A percentile compares a stretch with the other conserved stretches of the same genome.
phyloP scores from a whole-genome alignment of 2,329 filamentous ascomycete genomes.

The Colletotrichum ledebouriae region DNA sequence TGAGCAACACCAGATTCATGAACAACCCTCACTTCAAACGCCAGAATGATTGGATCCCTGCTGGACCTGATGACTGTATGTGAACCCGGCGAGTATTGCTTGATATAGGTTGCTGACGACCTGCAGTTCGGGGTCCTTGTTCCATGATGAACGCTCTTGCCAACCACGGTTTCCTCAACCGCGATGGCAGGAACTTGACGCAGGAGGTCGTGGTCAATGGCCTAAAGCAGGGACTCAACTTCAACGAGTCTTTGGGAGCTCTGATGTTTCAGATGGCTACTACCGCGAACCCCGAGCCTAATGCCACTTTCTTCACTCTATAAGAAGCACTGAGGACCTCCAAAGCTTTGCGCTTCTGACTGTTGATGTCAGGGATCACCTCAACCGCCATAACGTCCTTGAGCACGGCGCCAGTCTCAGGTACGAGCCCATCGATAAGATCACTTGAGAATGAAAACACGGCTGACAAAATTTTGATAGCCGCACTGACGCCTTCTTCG shows the following conservation, averaged over 20 bases:
- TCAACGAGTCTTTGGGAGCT: constrained; percentile 54
- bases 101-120: background rate
- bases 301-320: too few relatives aligned
- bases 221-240: constrained; percentile 57
- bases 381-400: constrained; percentile 61
- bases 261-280: constrained; percentile 60
- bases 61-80: constrained; percentile 29
- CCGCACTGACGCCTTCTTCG: constrained; percentile 63
- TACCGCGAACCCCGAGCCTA: constrained; percentile 52
- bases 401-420: constrained; percentile 64
- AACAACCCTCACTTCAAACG: constrained; percentile 17
- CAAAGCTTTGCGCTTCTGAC: background rate
- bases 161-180: constrained; percentile 64
- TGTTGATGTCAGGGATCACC: constrained; percentile 50
- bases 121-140: constrained; percentile 57
- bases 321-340: too few relatives aligned
- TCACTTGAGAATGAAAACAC: too few relatives aligned
- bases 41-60: constrained; percentile 19
- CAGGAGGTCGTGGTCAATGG: constrained; percentile 53
- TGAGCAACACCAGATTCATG: constrained; percentile 17
- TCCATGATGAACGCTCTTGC: constrained; percentile 49
- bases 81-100: accelerated
- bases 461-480: constrained; percentile 32
- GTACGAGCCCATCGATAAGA: constrained; percentile 43
- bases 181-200: constrained; percentile 58